Base-by-base conservation (phyloP, 108 stramenopile species). In the Nitzschia sp. region DNA sequence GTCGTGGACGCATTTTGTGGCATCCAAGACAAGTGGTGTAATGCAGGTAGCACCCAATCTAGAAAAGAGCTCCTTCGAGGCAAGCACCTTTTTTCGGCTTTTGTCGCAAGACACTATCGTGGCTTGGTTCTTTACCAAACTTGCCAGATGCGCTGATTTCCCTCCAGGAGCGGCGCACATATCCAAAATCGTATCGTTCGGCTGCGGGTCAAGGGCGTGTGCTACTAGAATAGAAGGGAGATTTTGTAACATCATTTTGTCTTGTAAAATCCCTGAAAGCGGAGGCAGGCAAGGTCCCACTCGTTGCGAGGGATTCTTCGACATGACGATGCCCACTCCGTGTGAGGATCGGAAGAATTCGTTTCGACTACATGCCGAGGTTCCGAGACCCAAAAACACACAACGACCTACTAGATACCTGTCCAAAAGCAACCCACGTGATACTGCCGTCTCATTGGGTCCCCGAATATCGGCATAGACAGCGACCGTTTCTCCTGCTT, bases 91-190 rank as follows among this genome's bases (percentile, higher is more conserved):
- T 63, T 76, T 82, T 50, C 79, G 72, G 47, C 91, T 91, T 62
- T 87, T 88, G 60, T 98, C 97, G 59, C 94, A 96, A 17, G 96
- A 93, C 31, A 98, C 84, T 30, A 98, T 84, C 22, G 80, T 55
- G 2, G 94, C 94, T 11, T 78, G 58, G 64, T 95, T 95, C 22
- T 65, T 21, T 70, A 95, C 92, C 35, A 96, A 66, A 70, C 93
- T 93, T 17, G 96, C 92, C 58, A 96, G 36, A 75, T 97, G 95
- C 11, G 83, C 69, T 15, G 95, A 92, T 71, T 98, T 98, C 4
- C 97, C 97, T 6, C 97, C 97, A 1, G 97, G 97, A 8, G 97
- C 97, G 29, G 81, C 66, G 38, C 92, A 93, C 93, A 98, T 87
- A 66, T 97, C 97, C 34, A 96, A 61, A 54, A 97, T 82, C 5